Conservation (phyloP, 371 early-diverging fungal genomes). For the Encephalitozoon cuniculi region DNA sequence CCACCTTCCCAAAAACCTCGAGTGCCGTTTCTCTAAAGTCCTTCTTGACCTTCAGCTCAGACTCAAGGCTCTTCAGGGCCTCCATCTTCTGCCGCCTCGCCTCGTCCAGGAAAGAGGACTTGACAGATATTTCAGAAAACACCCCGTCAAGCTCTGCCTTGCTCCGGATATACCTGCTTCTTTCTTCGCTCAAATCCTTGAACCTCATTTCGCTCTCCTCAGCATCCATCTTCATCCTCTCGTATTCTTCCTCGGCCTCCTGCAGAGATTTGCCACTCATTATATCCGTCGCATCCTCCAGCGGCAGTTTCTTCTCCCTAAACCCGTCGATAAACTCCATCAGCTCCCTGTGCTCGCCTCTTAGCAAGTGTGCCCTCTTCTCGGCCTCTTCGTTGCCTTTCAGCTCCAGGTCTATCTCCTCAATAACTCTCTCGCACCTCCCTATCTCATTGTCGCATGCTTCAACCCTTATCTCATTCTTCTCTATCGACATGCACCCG, state of each 20-base stretch:
- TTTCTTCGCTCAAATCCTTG: neutral
- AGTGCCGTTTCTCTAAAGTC: neutral
- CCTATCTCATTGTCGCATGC: constrained; percentile 29
- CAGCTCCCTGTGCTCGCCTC: neutral
- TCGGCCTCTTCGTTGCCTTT: neutral
- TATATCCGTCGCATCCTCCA: neutral
- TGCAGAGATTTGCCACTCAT: neutral
- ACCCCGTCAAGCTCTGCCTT: neutral
- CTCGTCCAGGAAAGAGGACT: neutral
- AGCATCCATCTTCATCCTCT: neutral
- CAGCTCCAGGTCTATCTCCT: neutral
- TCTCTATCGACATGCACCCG: neutral
- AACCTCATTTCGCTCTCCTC: neutral
- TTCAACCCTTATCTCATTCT: neutral
- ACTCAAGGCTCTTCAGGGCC: neutral
- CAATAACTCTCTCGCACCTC: constrained; percentile 13
- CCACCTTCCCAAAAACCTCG: constrained; percentile 3
- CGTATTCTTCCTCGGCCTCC: neutral
- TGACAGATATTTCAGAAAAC: constrained; percentile 6
- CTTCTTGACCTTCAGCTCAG: neutral
- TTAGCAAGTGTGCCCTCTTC: neutral
- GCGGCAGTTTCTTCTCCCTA: neutral
- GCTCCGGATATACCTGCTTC: neutral
- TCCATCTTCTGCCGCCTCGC: neutral
- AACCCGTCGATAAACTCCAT: neutral